phyloP scores from a whole-genome alignment of 106 monocot species.

The Allium cepa region DNA sequence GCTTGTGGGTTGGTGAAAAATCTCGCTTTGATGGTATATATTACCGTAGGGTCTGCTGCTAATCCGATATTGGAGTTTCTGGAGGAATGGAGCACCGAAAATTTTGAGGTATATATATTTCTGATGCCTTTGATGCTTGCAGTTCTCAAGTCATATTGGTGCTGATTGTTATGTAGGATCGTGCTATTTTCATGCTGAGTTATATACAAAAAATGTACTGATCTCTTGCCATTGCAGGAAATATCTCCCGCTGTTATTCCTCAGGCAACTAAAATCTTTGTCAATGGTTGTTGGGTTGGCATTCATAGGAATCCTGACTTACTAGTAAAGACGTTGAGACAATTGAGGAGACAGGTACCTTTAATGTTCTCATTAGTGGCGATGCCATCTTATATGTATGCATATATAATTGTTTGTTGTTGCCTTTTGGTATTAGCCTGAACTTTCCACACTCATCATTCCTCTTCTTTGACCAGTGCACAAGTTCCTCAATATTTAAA shows the following conservation, averaged over 20 bases:
- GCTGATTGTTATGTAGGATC: neutral
- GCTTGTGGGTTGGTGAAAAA: slow-evolving; percentile 98
- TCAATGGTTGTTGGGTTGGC: slow-evolving; percentile 96
- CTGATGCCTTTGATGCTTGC: neutral
- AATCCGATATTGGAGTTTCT: slow-evolving; percentile 93
- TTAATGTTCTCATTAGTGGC: too few relatives aligned
- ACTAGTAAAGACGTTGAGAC: slow-evolving; percentile 87
- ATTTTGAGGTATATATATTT: slow-evolving; percentile 69
- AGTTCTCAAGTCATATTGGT: neutral
- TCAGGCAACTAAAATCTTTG: slow-evolving; percentile 97
- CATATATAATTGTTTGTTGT: too few relatives aligned
- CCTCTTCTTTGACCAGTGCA: too few relatives aligned
- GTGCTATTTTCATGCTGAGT: neutral
- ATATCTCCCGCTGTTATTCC: slow-evolving; percentile 99
- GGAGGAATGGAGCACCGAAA: slow-evolving; percentile 98
- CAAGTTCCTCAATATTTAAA: too few relatives aligned
- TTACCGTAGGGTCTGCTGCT: slow-evolving; percentile 97
- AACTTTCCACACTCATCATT: too few relatives aligned
- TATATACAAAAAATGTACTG: too few relatives aligned
- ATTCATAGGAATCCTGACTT: slow-evolving; percentile 96
- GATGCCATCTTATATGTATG: too few relatives aligned
- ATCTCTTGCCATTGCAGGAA: slow-evolving; percentile 45
- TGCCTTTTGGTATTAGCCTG: too few relatives aligned
- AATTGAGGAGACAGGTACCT: slow-evolving; percentile 82
- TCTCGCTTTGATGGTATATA: slow-evolving; percentile 98